Conservation (phyloP, 495 filamentous ascomycete genomes). For the Penicillium maclennaniae region DNA sequence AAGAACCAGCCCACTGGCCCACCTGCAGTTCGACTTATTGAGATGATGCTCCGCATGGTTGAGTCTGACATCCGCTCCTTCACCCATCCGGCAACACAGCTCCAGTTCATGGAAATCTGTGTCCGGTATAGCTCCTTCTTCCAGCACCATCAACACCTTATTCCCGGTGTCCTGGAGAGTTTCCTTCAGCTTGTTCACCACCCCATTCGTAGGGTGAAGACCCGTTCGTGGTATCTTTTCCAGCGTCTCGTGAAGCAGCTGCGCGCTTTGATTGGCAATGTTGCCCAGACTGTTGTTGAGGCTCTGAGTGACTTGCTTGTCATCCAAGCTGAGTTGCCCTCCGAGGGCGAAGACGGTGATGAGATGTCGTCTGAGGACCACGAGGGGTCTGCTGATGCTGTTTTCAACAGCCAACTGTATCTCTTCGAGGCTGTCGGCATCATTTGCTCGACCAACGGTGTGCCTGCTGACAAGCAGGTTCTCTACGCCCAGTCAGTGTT, state of each 20-base stretch:
- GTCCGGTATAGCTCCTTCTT: constrained; percentile 94
- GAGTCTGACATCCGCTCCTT: constrained; percentile 82
- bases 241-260: constrained; percentile 88
- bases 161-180: constrained; percentile 82
- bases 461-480: constrained; percentile 76
- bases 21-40: constrained; percentile 71
- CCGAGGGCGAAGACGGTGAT: constrained; percentile 69
- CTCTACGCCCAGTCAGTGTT: constrained; percentile 80
- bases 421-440: constrained; percentile 92
- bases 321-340: constrained; percentile 82
- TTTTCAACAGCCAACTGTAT: constrained; percentile 87
- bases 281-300: constrained; percentile 83
- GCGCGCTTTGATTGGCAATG: constrained; percentile 74
- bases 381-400: constrained; percentile 78
- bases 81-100: constrained; percentile 83
- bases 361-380: constrained; percentile 92
- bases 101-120: constrained; percentile 98
- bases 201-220: constrained; percentile 75
- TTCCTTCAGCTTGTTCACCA: constrained; percentile 90
- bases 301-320: constrained; percentile 84
- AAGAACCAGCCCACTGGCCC: constrained; percentile 74
- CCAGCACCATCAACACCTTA: constrained; percentile 69
- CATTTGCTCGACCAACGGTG: constrained; percentile 72
- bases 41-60: constrained; percentile 93
- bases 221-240: constrained; percentile 95